These are phyloP conservation scores for Curvularia sp. DNA, from an alignment of 2,329 filamentous ascomycete species.

Conservation along the genomic window DNA sequence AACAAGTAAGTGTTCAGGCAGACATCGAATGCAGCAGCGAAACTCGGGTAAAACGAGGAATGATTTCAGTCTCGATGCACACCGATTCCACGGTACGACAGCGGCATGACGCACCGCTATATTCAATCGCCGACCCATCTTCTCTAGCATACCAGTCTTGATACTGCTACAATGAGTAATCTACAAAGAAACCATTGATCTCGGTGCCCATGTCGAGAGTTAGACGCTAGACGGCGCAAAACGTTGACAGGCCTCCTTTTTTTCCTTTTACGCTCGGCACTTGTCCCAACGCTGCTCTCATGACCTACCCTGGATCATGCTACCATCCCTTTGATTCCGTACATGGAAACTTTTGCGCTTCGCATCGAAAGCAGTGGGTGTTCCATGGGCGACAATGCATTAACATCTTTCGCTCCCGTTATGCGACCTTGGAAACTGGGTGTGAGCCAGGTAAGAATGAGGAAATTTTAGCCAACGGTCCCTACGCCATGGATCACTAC, in stretches of 20 bases:
- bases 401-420: slow-evolving; percentile 1
- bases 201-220: slow-evolving; percentile 12
- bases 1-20: slow-evolving; percentile 4
- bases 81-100: slow-evolving; percentile 16
- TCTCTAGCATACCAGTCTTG: slow-evolving; percentile 5
- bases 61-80: slow-evolving; percentile 12
- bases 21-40: slow-evolving; percentile 11
- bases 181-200: slow-evolving; percentile 8
- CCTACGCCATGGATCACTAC: slow-evolving; percentile 4
- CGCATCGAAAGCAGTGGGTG: background rate
- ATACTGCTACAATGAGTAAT: slow-evolving; percentile 12
- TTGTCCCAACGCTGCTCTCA: slow-evolving; percentile 10
- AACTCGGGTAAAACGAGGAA: slow-evolving; percentile 9
- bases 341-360: background rate
- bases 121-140: slow-evolving; percentile 9
- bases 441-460: slow-evolving; percentile 1
- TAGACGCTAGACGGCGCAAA: slow-evolving; percentile 6
- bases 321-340: slow-evolving; percentile 4
- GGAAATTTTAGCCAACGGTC: slow-evolving; percentile 5
- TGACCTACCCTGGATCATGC: slow-evolving; percentile 11
- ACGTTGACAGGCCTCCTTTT: slow-evolving; percentile 12
- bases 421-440: slow-evolving; percentile 1
- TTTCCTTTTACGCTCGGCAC: slow-evolving; percentile 7
- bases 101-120: slow-evolving; percentile 15
- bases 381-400: slow-evolving; percentile 5